A percentile compares a stretch with the other conserved stretches of the same genome.
phyloP scores from a whole-genome alignment of 768 basidiomycete genomes.

The Rhodotorula taiwanensis region DNA sequence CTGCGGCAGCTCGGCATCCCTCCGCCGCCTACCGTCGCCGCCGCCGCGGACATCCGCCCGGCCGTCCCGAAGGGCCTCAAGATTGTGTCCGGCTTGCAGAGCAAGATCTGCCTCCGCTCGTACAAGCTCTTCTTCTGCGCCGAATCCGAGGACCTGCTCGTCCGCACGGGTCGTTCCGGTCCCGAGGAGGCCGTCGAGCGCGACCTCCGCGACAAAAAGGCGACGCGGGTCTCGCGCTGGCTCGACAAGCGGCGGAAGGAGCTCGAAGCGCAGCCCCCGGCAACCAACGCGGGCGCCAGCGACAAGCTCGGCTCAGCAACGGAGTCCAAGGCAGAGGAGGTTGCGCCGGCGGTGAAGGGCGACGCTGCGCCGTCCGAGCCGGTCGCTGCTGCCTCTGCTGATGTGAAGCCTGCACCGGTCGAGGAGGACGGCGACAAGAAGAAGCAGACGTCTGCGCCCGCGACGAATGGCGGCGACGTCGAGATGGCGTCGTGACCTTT shows the following conservation, averaged over 20 bases:
- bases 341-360: not conserved
- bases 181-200: not conserved
- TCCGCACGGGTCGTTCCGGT: not conserved
- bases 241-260: conserved; percentile 17
- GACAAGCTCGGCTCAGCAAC: too few species aligned
- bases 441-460: not conserved
- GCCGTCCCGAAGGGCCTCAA: conserved; percentile 40
- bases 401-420: not conserved
- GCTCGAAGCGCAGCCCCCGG: not conserved
- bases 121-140: conserved; percentile 76
- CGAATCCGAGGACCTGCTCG: conserved; percentile 46
- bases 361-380: not conserved
- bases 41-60: not conserved
- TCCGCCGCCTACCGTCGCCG: conserved; percentile 1
- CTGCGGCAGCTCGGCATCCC: conserved; percentile 11
- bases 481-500: conserved; percentile 27
- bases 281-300: too few species aligned
- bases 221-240: conserved; percentile 6
- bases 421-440: not conserved
- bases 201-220: not conserved
- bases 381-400: not conserved
- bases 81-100: conserved; percentile 56
- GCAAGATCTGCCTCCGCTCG: conserved; percentile 65
- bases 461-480: conserved; percentile 3
- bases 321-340: not conserved